Base-by-base conservation (phyloP, 106 monocot species). In the Amphibolis antarctica region DNA sequence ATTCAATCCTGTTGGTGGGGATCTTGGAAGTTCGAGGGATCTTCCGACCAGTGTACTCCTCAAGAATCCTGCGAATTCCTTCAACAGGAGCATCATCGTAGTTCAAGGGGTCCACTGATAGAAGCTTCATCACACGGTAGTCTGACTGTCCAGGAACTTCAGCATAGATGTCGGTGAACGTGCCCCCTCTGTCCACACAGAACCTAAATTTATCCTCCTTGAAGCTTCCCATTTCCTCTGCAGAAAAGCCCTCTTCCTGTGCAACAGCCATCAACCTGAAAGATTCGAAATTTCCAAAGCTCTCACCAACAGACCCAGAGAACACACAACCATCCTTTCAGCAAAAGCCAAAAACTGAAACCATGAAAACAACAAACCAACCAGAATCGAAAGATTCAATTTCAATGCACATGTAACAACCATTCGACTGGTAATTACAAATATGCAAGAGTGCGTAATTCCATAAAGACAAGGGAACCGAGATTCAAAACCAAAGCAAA, bases 101-200 rank as follows among this genome's bases (percentile, higher is more conserved):
- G 59, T 96, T 96, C 17, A 78, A 63, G 1, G 94, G 94, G 66
- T 96, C 89, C 13, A 96, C 94, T 5, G 89, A 89, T 18, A 96
- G 67, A 20, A 96, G 89, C 65, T 96, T 96, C 77, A 86, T 77
- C 1, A 84, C 86, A 53, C 62, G 75, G 58, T 82, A 71, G 12
- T 84, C 86, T 11, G 65, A 71, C 36, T 57, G 72, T 20, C 86
- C 89, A 1, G 94, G 94, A 20, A 84, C 73, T 56, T 96, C 94
- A 9, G 89, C 89, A 65, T 89, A 96, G 60, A 96, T 80, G 72
- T 96, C 94, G 5, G 94, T 96, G 76, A 96, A 96, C 1, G 94
- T 96, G 15, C 94, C 94, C 24, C 94, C 94, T 69, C 94, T 79
- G 63, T 96, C 94, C 25, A 96, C 86, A 80, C 94, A 96, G 45